Conservation (phyloP, 202 grass and related monocot genomes). For the Setaria italica region DNA sequence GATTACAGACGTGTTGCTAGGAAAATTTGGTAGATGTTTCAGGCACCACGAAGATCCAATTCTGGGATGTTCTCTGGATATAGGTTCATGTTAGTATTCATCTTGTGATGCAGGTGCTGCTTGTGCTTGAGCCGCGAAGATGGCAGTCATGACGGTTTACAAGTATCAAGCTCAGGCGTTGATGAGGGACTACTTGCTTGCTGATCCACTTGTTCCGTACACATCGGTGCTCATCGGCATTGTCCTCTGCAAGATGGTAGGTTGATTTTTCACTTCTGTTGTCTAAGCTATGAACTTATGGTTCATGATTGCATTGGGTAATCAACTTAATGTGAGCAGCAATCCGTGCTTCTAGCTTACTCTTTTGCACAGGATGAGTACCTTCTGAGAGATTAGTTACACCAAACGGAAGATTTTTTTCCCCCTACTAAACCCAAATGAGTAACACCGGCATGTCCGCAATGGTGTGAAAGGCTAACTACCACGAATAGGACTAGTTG, state of each 20-base stretch:
- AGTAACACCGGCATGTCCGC: neutral
- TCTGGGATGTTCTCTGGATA: neutral
- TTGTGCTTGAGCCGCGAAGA: conserved; percentile 24
- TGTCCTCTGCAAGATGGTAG: conserved; percentile 91
- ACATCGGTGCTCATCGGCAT: conserved; percentile 82
- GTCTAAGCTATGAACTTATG: conserved; percentile 4
- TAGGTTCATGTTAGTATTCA: neutral
- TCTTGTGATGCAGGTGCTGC: conserved; percentile 40
- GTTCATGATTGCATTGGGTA: conserved; percentile 5
- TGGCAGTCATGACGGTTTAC: conserved; percentile 64
- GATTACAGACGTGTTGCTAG: neutral
- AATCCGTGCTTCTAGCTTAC: neutral
- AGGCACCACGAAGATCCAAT: conserved; percentile 16
- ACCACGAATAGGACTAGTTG: conserved; percentile 20
- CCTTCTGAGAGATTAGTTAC: conserved; percentile 1
- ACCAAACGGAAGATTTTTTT: conserved; percentile 1
- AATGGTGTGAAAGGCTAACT: conserved; percentile 27
- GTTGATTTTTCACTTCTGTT: neutral
- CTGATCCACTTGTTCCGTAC: conserved; percentile 72
- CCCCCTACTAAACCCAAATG: neutral
- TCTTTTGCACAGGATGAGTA: neutral
- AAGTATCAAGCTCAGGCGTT: conserved; percentile 71
- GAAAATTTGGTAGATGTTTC: neutral
- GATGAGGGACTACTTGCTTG: conserved; percentile 80
- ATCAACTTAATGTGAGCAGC: neutral